Evolutionary conservation across 2,329 filamentous ascomycete genomes (phyloP).

Genomic region (Pseudogymnoascus sp.): DNA sequence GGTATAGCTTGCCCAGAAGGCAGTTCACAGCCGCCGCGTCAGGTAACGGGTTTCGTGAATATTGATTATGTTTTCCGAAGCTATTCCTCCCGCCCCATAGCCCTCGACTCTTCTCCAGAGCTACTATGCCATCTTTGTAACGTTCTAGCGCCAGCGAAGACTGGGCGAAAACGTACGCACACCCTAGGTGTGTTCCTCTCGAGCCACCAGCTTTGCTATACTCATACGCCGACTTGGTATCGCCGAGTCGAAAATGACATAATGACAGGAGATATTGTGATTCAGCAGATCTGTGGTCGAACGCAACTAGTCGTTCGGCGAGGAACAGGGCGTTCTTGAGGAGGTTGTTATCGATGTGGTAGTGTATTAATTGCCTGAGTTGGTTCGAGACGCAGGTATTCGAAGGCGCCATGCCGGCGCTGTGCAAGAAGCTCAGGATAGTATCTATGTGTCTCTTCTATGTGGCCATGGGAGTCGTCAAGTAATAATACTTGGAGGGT

Average conservation of each 20-base stretch:
- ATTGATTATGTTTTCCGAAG: constrained; percentile 78
- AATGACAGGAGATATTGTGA: constrained; percentile 75
- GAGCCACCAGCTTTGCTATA: constrained; percentile 63
- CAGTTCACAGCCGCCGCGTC: constrained; percentile 80
- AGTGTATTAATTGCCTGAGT: constrained; percentile 53
- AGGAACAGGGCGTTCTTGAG: constrained; percentile 90
- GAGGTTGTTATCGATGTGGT: constrained; percentile 81
- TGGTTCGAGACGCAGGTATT: constrained; percentile 26
- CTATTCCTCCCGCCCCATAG: constrained; percentile 68
- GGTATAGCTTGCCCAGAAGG: constrained; percentile 79
- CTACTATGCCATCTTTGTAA: constrained; percentile 71
- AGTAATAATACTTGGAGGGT: constrained; percentile 8
- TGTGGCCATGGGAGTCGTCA: constrained; percentile 3
- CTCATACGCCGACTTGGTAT: constrained; percentile 80
- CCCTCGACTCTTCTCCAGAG: constrained; percentile 73
- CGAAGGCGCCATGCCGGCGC: constrained; percentile 24
- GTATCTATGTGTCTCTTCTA: constrained; percentile 9
- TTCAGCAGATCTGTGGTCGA: constrained; percentile 74
- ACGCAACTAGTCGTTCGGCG: constrained; percentile 74
- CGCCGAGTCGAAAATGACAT: constrained; percentile 74
- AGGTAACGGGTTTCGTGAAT: constrained; percentile 63
- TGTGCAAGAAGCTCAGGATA: constrained; percentile 10
- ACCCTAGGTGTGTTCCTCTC: constrained; percentile 71
- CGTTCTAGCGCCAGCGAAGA: constrained; percentile 73
- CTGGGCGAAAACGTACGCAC: constrained; percentile 86